phyloP scores from a whole-genome alignment of 2,329 filamentous ascomycete species.

The Fusarium nodosum region DNA sequence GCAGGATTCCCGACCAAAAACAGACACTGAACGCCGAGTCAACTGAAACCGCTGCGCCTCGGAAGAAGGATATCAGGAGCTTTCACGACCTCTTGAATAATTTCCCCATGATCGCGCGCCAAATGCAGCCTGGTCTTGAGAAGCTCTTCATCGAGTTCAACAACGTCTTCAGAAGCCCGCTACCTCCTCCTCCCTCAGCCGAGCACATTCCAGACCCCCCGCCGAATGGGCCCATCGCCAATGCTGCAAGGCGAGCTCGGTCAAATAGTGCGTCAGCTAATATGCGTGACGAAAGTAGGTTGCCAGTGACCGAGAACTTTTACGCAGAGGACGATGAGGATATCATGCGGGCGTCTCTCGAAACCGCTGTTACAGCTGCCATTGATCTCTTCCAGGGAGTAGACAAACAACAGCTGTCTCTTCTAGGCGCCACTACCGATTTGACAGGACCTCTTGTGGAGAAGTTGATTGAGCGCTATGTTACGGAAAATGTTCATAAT shows the following conservation, averaged over 20 bases:
- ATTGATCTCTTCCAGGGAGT: constrained; percentile 97
- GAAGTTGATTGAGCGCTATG: constrained; percentile 92
- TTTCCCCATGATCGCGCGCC: constrained; percentile 94
- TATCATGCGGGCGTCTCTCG: constrained; percentile 86
- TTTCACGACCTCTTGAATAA: constrained; percentile 91
- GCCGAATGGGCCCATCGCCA: constrained; percentile 68
- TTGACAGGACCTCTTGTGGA: constrained; percentile 93
- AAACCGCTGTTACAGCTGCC: constrained; percentile 91
- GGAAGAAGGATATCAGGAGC: constrained; percentile 90
- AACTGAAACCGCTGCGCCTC: constrained; percentile 59
- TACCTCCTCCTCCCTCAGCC: constrained; percentile 80
- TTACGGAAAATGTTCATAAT: constrained; percentile 92
- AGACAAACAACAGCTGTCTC: constrained; percentile 93
- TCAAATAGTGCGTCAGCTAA: constrained; percentile 62
- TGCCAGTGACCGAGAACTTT: constrained; percentile 72
- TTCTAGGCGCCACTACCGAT: constrained; percentile 92
- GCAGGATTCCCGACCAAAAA: constrained; percentile 56
- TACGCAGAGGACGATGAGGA: constrained; percentile 93
- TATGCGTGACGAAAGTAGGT: constrained; percentile 52
- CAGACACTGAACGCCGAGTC: constrained; percentile 56
- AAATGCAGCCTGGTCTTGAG: constrained; percentile 95
- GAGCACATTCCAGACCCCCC: constrained; percentile 69
- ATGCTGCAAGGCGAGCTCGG: constrained; percentile 68
- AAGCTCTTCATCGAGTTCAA: constrained; percentile 91
- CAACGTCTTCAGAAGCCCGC: constrained; percentile 84